These are phyloP conservation scores for Vaccinium corymbosum DNA, from an alignment of 148 eudicot species.

Conservation along the genomic window DNA sequence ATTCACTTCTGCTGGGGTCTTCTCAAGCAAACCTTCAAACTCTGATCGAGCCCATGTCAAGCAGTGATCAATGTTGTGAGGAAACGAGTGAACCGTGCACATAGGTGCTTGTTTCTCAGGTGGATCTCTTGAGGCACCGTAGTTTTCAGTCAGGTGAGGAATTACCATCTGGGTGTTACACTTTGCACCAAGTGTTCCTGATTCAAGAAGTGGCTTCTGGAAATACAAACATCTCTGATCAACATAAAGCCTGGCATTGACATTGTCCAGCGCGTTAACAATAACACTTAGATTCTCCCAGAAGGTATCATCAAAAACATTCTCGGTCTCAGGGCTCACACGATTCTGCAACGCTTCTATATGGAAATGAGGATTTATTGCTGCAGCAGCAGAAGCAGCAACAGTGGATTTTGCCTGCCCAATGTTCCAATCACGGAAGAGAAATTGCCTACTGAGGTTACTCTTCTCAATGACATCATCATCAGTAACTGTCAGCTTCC, in stretches of 20 bases:
- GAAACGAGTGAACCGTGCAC: constrained; percentile 95
- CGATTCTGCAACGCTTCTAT: constrained; percentile 89
- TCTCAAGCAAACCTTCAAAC: constrained; percentile 90
- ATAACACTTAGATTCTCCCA: constrained; percentile 83
- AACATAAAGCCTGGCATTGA: constrained; percentile 85
- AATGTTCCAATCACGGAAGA: constrained; percentile 95
- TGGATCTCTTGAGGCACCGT: constrained; percentile 95
- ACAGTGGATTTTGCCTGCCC: constrained; percentile 96
- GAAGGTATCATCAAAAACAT: constrained; percentile 71
- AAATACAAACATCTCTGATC: constrained; percentile 86
- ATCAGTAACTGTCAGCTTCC: constrained; percentile 79
- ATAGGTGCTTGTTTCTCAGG: constrained; percentile 97
- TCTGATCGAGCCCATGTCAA: constrained; percentile 94
- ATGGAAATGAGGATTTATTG: constrained; percentile 54
- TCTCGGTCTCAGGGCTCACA: constrained; percentile 82
- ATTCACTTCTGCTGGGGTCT: constrained; percentile 82
- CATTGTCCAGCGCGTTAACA: constrained; percentile 83
- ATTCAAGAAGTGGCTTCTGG: constrained; percentile 90
- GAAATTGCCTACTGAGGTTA: constrained; percentile 86
- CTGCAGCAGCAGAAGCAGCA: constrained; percentile 77
- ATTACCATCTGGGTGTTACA: constrained; percentile 95
- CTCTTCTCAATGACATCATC: constrained; percentile 96
- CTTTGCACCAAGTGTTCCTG: constrained; percentile 91
- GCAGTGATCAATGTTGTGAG: constrained; percentile 92
- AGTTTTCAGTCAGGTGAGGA: constrained; percentile 88